phyloP scores from a whole-genome alignment of 169 alveolate species.

The Cryptosporidium sp. region DNA sequence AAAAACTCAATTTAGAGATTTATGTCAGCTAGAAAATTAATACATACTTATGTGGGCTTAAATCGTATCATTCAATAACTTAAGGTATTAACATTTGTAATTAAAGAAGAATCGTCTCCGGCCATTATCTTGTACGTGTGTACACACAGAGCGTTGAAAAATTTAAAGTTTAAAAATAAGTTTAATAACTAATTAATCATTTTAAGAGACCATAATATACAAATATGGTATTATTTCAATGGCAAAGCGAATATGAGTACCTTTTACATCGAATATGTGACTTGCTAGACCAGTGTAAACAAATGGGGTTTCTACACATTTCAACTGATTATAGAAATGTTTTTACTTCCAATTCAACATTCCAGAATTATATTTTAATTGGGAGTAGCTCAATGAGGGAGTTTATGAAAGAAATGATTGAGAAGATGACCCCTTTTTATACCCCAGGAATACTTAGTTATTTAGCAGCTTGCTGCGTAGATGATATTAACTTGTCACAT shows the following conservation, averaged over 20 bases:
- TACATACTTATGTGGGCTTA: background rate
- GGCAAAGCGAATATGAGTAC: conserved; percentile 76
- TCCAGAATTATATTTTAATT: conserved; percentile 57
- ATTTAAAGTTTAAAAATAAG: background rate
- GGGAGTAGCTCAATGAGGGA: conserved; percentile 67
- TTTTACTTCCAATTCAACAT: conserved; percentile 10
- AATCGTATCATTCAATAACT: background rate
- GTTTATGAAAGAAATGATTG: conserved; percentile 42
- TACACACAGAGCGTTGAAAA: conserved; percentile 6
- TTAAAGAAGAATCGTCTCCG: background rate
- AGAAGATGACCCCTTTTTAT: conserved; percentile 46
- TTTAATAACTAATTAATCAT: background rate
- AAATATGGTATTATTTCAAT: conserved; percentile 68
- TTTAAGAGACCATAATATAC: too few species aligned
- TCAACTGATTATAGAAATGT: conserved; percentile 60
- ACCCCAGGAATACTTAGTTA: conserved; percentile 73
- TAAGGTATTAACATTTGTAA: too few species aligned
- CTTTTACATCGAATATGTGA: conserved; percentile 65
- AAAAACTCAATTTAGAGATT: background rate
- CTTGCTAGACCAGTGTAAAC: conserved; percentile 69
- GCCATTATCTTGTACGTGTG: conserved; percentile 24
- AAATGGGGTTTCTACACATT: conserved; percentile 57
- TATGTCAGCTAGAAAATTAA: background rate
- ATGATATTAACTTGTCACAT: conserved; percentile 64
- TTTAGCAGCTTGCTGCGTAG: conserved; percentile 69